Evolutionary conservation across 192 early-diverging fungal species (phyloP), one percentile per base, ranked within the genome.

Genomic region (Backusella macrospora): DNA sequence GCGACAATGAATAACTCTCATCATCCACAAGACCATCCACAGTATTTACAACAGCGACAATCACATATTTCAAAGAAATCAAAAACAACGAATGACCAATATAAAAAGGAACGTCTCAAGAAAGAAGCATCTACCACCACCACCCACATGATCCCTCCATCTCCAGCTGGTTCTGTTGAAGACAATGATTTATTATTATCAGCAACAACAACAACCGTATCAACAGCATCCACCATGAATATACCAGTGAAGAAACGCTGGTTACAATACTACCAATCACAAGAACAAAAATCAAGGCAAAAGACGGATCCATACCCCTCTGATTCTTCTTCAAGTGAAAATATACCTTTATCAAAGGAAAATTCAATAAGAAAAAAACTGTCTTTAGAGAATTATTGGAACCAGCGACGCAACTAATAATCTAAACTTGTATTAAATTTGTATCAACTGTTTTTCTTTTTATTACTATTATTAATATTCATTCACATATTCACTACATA

Each of bases 121-220:
- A 34, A 65, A 65, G 38, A 65, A 38, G 46, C 12, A 0, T 47
- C 46, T 1, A 16, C 15, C 15, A 3, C 15, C 12, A 21, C 6
- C 21, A 26, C 21, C 12, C 10, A 23, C 12, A 59, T 23, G 21
- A 59, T 59, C 12, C 67, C 67, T 47, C 39, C 65, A 16, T 42
- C 65, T 21, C 65, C 65, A 38, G 42, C 67, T 29, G 67, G 38
- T 47, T 42, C 42, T 68, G 38, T 68, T 15, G 67, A 46, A 59
- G 52, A 59, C 52, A 59, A 59, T 26, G 52, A 59, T 59, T 26
- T 23, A 12, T 18, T 18, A 23, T 13, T 59, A 59, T 10, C 9
- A 59, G 12, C 45, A 14, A 13, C 52, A 59, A 21, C 52, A 23
- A 59, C 29, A 34, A 2, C 29, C 0, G 29, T 2, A 34, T 1